Base-by-base conservation (phyloP, 2,329 filamentous ascomycete species). In the Fonsecaea multimorphosa region DNA sequence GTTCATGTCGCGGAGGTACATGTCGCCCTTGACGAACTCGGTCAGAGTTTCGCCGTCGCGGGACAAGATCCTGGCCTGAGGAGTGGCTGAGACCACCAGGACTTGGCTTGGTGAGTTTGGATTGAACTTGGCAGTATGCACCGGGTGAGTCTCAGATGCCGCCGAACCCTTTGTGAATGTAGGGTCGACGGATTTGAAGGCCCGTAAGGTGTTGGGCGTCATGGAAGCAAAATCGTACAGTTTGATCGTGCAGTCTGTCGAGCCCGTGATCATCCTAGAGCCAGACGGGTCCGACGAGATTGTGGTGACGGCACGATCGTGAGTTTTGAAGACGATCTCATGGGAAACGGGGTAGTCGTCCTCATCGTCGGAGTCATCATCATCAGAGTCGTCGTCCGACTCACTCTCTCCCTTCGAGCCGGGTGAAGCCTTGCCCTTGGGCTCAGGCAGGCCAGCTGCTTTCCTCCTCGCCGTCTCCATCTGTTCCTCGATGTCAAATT, bases 1-100 rank as follows among this genome's bases (percentile, higher is more conserved):
- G 78, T 97, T 87, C 90, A 98, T 96, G 77, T 99, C 95, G 61
- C 94, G 87, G 71, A 99, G 81, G 74, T 99, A 99, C 93, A 98
- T 98, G 76, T 99, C 95, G 53, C 95, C 95, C 79, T 99, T 99
- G 72, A 93, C 90, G 71, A 97, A 98, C 74, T 97, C 93, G 0
- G 90, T 89, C 56, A 96, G 73, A 7, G 91, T 84, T 52, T 96
- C 92, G 44, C 95, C 95, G 80, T 99, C 94, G 73, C 95, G 88
- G 72, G 87, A 91, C 76, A 98, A 84, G 27, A 99, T 88, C 77
- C 93, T 93, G 12, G 94, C 92, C 77, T 98, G 94, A 1, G 94
- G 89, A 46, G 94, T 91, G 6, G 94, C 93, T 7, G 93, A 91
- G 52, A 98, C 84, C 72, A 95, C 96, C 36, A 99, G 86, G 66